phyloP scores from a whole-genome alignment of 2,329 filamentous ascomycete species.

The Fusarium zealandicum region DNA sequence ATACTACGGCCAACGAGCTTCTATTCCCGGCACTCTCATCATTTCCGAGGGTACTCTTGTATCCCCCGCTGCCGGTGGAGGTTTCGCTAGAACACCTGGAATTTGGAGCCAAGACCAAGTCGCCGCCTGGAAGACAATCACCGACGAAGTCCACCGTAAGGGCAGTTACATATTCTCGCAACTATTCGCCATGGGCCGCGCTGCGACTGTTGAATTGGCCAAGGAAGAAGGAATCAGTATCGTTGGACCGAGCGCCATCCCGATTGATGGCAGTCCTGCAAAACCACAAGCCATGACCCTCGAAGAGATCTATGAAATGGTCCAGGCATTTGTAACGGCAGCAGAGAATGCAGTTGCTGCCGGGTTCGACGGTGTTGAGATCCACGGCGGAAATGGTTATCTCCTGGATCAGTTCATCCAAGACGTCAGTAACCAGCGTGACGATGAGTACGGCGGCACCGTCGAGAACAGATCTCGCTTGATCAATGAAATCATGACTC shows the following conservation, averaged over 20 bases:
- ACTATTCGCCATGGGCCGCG: slow-evolving; percentile 67
- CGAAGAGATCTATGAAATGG: slow-evolving; percentile 68
- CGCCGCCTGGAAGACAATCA: slow-evolving; percentile 66
- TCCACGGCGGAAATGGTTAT: slow-evolving; percentile 66
- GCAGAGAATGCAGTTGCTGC: slow-evolving; percentile 63
- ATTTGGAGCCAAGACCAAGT: slow-evolving; percentile 66
- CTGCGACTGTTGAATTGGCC: slow-evolving; percentile 47
- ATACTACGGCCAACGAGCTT: slow-evolving; percentile 56
- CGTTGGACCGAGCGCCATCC: slow-evolving; percentile 40
- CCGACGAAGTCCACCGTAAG: slow-evolving; percentile 68
- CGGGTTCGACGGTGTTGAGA: slow-evolving; percentile 76
- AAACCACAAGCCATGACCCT: slow-evolving; percentile 69
- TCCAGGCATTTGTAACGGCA: slow-evolving; percentile 62
- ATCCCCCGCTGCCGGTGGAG: slow-evolving; percentile 44
- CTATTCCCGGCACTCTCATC: slow-evolving; percentile 52
- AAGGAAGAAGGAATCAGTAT: slow-evolving; percentile 41
- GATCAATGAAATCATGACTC: slow-evolving; percentile 55
- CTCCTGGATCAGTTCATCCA: slow-evolving; percentile 67
- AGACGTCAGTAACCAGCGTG: slow-evolving; percentile 57
- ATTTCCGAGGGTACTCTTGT: slow-evolving; percentile 56
- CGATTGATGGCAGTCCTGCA: slow-evolving; percentile 54
- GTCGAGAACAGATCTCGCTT: slow-evolving; percentile 61
- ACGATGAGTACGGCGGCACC: slow-evolving; percentile 60
- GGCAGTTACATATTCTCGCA: slow-evolving; percentile 68
- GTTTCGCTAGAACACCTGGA: slow-evolving; percentile 58